A percentile compares a stretch with the other conserved stretches of the same genome.
phyloP scores from a whole-genome alignment of 2,329 filamentous ascomycete species.

The Zymoseptoria brevis region DNA sequence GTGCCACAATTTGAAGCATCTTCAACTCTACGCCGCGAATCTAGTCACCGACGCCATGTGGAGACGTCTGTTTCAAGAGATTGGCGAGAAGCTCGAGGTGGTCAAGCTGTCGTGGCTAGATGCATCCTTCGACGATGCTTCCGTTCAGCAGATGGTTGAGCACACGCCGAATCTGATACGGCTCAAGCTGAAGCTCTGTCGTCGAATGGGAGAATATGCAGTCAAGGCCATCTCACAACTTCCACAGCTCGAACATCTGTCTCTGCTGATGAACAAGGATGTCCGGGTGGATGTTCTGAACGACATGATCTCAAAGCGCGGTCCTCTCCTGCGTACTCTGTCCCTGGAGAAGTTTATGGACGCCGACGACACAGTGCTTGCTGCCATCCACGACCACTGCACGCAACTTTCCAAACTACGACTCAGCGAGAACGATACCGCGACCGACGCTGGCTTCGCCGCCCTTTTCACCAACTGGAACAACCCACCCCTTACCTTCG shows the following conservation, averaged over 20 bases:
- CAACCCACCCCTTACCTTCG: slow-evolving; percentile 60
- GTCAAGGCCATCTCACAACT: slow-evolving; percentile 58
- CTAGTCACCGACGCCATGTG: slow-evolving; percentile 70
- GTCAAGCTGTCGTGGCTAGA: slow-evolving; percentile 81
- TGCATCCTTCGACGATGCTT: slow-evolving; percentile 67
- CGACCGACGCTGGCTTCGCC: slow-evolving; percentile 67
- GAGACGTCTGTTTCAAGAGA: slow-evolving; percentile 58
- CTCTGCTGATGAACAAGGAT: slow-evolving; percentile 56
- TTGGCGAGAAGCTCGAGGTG: slow-evolving; percentile 57
- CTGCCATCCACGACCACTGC: slow-evolving; percentile 63
- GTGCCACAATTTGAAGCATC: slow-evolving; percentile 57
- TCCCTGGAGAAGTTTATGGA: slow-evolving; percentile 63
- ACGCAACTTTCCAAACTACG: slow-evolving; percentile 65
- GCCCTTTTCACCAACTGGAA: slow-evolving; percentile 67
- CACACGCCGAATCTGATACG: slow-evolving; percentile 62
- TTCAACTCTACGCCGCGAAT: slow-evolving; percentile 79
- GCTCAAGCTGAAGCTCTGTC: slow-evolving; percentile 76
- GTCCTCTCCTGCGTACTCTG: slow-evolving; percentile 62
- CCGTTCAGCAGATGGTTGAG: slow-evolving; percentile 53
- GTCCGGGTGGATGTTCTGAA: slow-evolving; percentile 53
- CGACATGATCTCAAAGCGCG: slow-evolving; percentile 54
- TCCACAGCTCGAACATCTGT: slow-evolving; percentile 60
- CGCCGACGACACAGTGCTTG: slow-evolving; percentile 61
- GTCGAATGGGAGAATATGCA: slow-evolving; percentile 59
- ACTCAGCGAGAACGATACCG: slow-evolving; percentile 65